Base-by-base conservation (phyloP, 768 basidiomycete species). In the Pisolithus microcarpus region DNA sequence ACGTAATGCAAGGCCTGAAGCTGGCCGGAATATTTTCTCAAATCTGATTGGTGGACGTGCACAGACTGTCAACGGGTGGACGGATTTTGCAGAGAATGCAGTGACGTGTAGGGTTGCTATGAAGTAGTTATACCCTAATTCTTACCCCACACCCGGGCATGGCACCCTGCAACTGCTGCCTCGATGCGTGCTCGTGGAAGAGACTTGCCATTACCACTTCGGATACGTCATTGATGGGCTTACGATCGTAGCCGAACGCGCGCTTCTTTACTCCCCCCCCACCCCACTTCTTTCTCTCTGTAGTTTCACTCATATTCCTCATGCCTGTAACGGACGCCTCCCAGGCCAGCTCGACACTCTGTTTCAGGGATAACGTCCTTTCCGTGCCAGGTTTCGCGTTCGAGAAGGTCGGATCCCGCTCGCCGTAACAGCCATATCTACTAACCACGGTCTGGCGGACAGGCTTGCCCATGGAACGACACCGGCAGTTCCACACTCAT, bases 301-400 rank as follows among this genome's bases (percentile, higher is more conserved):
- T 11, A 5, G 15, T 16, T 28, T 5, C 43, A n/a, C 6, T 16
- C n/a, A 30, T 30, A 26, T 18, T 11, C 34, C 11, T 11, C 34
- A 34, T 34, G 34, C 11, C 24, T 30, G 43, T 11, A 23, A 7
- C 24, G 1, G 16, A 15, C 16, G 1, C 24, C 16, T 30, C 26
- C 15, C 43, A 13, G 24, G 30, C 6, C 43, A 24, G 43, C 43
- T 30, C 15, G 26, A 44, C 43, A 23, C 40, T 42, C 9, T 42
- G n/a, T 30, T 52, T 52, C 34, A 46, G 43, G 40, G 70, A 73
- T 49, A 63, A 61, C 48, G 66, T 82, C 34, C 75, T 87, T 7
- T 80, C 78, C 11, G 73, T 85, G n/a, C 83, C 84, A 15, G 84
- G 83, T 1, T 87, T 83, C 61, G 80, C 81, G 0, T 85, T 87